Base-by-base conservation (phyloP, 805 yeast genomes). In the Lachancea kluyveri region DNA sequence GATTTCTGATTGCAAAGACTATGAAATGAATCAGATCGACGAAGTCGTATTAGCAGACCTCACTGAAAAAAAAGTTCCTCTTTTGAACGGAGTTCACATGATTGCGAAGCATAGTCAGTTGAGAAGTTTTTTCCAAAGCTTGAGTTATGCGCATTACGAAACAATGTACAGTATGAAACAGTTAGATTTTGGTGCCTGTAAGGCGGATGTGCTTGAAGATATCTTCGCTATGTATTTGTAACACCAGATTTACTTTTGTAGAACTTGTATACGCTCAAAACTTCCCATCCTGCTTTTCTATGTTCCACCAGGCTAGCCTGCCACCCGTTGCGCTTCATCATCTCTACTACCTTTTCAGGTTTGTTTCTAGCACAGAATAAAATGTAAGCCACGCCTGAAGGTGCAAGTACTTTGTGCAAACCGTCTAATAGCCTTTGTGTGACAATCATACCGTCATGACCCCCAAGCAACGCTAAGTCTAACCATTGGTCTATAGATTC, bases 221-320 rank as follows among this genome's bases (percentile, higher is more conserved):
- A 54, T 85, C 14, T 70, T 72, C 29, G 41, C 34, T 3, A 15
- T 14, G 17, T 16, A 13, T n/a, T 28, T 13, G 11, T 15, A 16
- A 24, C 15, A 6, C 17, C 8, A 12, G 9, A 8, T 18, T 20
- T 21, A 8, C 28, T 22, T 14, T 15, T 30, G 21, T 27, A 50
- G 46, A 88, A 84, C 41, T 77, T 67, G 58, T 79, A 75, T 6
- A 90, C 79, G 34, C 84, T 73, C 21, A 92, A 63, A 8, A 81
- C 90, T 57, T 92, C 98, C 96, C 97, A 87, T 0, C 97, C 97
- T 1, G 96, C 95, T 48, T 83, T 84, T 33, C 96, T 67, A 26
- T 67, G 66, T 4, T 75, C 69, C 1, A 85, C 63, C n/a, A 59
- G 44, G 2, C 63, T 60, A 1, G 72, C 73, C 0, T 33, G 33